These are phyloP conservation scores for Peronospora destructor DNA, from an alignment of 352 stramenopile species.

Conservation along the genomic window DNA sequence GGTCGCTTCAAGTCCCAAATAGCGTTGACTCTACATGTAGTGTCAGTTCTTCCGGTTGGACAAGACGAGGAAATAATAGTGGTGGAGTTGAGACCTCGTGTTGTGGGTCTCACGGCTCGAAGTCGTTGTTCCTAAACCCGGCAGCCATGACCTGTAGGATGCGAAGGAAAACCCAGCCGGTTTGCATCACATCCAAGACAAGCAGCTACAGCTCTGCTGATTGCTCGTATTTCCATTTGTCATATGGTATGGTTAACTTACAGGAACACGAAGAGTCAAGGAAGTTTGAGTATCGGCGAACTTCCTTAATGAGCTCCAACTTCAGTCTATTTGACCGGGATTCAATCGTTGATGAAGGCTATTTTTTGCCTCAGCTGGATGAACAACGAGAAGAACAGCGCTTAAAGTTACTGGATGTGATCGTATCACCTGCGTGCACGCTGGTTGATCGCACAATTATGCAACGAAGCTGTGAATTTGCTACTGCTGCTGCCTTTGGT, in stretches of 20 bases:
- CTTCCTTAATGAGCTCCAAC: slow-evolving; percentile 49
- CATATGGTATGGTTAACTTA: slow-evolving; percentile 7
- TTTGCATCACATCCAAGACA: slow-evolving; percentile 32
- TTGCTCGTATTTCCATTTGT: slow-evolving; percentile 14
- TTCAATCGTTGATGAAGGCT: slow-evolving; percentile 30
- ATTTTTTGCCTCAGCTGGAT: slow-evolving; percentile 41
- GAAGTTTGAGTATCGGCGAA: slow-evolving; percentile 30
- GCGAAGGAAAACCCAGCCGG: slow-evolving; percentile 14
- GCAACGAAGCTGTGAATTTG: slow-evolving; percentile 48
- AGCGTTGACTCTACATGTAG: slow-evolving; percentile 20
- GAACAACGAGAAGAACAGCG: slow-evolving; percentile 33
- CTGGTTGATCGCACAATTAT: slow-evolving; percentile 51
- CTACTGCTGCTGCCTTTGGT: slow-evolving; percentile 37
- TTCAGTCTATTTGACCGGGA: slow-evolving; percentile 45
- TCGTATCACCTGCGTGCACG: slow-evolving; percentile 52
- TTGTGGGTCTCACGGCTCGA: slow-evolving; percentile 17
- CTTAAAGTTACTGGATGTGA: slow-evolving; percentile 41
- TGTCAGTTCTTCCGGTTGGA: slow-evolving; percentile 11
- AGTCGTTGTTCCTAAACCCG: slow-evolving; percentile 54
- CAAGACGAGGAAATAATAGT: slow-evolving; percentile 4
- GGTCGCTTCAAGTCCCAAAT: slow-evolving; percentile 15
- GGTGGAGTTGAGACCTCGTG: slow-evolving; percentile 11
- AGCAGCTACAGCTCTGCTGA: slow-evolving; percentile 40
- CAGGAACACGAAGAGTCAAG: slow-evolving; percentile 29
- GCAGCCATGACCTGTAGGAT: slow-evolving; percentile 20